Percentiles rank a stretch among this genome's conserved stretches.
Evolutionary conservation across 257 asterid species (phyloP).

Genomic region (Solanum lignicaule): DNA sequence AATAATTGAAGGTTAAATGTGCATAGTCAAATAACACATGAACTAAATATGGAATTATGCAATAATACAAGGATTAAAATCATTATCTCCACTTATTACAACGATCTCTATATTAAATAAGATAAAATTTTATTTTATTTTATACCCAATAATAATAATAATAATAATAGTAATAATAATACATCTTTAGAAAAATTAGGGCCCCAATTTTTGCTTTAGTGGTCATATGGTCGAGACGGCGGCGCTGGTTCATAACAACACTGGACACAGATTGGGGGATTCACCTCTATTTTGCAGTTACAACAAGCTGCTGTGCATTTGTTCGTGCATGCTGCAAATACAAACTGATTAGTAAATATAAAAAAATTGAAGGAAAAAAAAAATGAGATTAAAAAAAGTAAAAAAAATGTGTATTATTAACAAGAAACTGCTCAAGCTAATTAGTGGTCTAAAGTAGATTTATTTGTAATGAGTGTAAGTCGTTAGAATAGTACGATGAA

Average conservation of each 20-base stretch:
- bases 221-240: neutral
- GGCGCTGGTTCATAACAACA: neutral
- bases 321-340: conserved; percentile 1
- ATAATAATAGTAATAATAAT: no score
- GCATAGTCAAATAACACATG: no score
- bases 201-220: no score
- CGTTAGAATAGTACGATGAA: neutral
- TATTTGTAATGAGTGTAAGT: neutral
- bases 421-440: neutral
- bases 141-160: no score
- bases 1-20: no score
- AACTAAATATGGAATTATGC: no score
- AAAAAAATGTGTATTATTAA: neutral
- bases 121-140: no score
- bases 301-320: neutral
- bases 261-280: neutral
- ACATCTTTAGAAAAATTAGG: no score
- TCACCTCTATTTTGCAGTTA: neutral
- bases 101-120: no score
- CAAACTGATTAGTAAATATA: neutral
- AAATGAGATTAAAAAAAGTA: neutral
- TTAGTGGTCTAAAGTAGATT: neutral
- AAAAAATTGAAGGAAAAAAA: neutral
- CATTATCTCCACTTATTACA: no score
- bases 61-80: no score